Evolutionary conservation across 1,284 basidiomycete species (phyloP).

Genomic region (Vanrija sp.): DNA sequence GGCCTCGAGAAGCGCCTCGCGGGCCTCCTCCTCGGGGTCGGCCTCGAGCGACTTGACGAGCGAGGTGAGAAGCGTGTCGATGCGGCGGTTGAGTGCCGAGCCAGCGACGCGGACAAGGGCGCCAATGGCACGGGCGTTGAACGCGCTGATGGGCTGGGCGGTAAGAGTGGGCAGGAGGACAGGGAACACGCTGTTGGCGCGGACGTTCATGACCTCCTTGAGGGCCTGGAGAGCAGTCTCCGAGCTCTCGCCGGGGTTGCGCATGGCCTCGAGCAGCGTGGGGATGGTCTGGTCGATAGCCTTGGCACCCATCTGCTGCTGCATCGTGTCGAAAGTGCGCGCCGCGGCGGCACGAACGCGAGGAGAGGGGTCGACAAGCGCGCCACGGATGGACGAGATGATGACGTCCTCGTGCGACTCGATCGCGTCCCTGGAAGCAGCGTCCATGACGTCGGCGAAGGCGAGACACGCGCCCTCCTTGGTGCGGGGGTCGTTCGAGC

Average conservation of each 20-base stretch:
- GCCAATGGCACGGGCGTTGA: constrained; percentile 90
- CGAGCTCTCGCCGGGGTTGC: constrained; percentile 81
- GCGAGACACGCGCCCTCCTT: constrained; percentile 86
- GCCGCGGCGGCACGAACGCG: constrained; percentile 90
- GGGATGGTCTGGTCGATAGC: constrained; percentile 97
- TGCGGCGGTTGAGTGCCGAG: constrained; percentile 74
- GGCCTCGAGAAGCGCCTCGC: constrained; percentile 69
- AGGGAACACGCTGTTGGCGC: constrained; percentile 92
- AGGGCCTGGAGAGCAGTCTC: constrained; percentile 90
- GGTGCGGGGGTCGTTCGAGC: constrained; percentile 67
- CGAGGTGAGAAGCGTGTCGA: constrained; percentile 70
- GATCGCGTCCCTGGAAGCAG: constrained; percentile 76
- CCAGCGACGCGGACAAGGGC: constrained; percentile 92
- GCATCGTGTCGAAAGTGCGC: constrained; percentile 86
- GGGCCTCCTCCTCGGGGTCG: constrained; percentile 65
- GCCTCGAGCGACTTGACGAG: constrained; percentile 63
- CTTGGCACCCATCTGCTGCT: constrained; percentile 76
- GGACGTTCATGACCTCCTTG: constrained; percentile 89
- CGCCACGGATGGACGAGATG: constrained; percentile 75
- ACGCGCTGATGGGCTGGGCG: constrained; percentile 82
- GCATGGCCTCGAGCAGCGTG: constrained; percentile 85
- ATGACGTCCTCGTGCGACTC: constrained; percentile 89
- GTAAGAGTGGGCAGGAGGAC: constrained; percentile 94
- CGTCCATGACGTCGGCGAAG: constrained; percentile 85
- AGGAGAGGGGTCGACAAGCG: constrained; percentile 82